Evolutionary conservation across 2,329 filamentous ascomycete species (phyloP).

Genomic region (Fonsecaea nubica): DNA sequence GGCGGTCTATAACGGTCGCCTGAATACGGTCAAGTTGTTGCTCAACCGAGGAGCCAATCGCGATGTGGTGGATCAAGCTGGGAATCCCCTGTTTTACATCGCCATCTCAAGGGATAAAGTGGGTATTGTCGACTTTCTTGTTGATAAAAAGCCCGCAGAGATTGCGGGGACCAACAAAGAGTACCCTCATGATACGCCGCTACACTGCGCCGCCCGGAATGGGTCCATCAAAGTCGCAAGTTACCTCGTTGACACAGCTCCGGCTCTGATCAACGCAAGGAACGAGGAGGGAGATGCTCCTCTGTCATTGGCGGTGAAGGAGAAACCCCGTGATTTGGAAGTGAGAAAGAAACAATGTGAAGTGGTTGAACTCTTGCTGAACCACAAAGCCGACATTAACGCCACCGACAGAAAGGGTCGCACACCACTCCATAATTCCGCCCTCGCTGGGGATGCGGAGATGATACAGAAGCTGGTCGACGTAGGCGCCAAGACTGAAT

Average conservation of each 20-base stretch:
- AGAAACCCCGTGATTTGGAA: not conserved
- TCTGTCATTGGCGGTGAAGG: not conserved
- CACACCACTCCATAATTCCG: constrained; percentile 24
- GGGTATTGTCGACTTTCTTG: not conserved
- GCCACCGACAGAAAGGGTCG: not conserved
- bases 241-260: not conserved
- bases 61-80: constrained; percentile 6
- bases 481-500: constrained; percentile 14
- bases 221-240: constrained; percentile 3
- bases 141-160: not conserved
- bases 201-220: constrained; percentile 12
- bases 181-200: constrained; percentile 1
- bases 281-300: not conserved
- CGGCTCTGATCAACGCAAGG: not conserved
- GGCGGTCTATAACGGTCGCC: constrained; percentile 3
- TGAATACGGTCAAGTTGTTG: not conserved
- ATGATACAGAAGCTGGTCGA: constrained; percentile 11
- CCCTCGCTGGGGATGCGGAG: constrained; percentile 4
- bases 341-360: not conserved
- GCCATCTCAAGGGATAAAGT: not conserved
- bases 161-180: not conserved
- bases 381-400: not conserved
- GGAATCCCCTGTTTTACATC: constrained; percentile 2
- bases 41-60: not conserved
- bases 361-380: not conserved